These are phyloP conservation scores for Candida boleticola DNA, from an alignment of 805 yeast genomes.

Conservation along the genomic window DNA sequence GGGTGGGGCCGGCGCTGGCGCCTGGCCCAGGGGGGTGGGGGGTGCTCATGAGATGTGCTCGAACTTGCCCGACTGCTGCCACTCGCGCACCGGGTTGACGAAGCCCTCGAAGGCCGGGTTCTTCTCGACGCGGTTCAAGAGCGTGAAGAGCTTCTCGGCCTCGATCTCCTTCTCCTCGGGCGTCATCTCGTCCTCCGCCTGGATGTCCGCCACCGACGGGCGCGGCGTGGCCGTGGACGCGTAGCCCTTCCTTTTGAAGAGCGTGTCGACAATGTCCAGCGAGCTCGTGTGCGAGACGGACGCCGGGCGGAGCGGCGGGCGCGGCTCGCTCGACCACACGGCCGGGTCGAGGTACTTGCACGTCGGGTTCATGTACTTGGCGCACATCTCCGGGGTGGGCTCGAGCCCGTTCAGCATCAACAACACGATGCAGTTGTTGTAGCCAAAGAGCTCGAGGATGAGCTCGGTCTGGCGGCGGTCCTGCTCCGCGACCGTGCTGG, in stretches of 20 bases:
- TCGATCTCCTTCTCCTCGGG: conserved; percentile 43
- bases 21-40: too few relatives aligned
- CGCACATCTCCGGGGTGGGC: background rate
- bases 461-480: background rate
- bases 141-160: conserved; percentile 41
- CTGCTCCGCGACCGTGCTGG: background rate
- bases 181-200: conserved; percentile 22
- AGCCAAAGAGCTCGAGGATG: background rate
- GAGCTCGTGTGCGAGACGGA: background rate
- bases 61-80: conserved; percentile 33
- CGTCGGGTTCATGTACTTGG: background rate
- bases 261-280: background rate
- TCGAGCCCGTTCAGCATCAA: background rate
- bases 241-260: background rate
- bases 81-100: conserved; percentile 38
- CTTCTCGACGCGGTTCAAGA: conserved; percentile 40
- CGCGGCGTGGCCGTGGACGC: background rate
- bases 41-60: conserved; percentile 14
- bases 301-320: background rate
- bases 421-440: background rate
- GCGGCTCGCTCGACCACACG: background rate
- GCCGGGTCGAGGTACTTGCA: background rate
- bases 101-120: conserved; percentile 33
- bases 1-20: too few relatives aligned
- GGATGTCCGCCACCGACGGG: background rate